Percentiles rank a stretch among this genome's conserved stretches.
These are phyloP conservation scores for Rhodotorula sp. DNA, from an alignment of 1,284 basidiomycete species.

Conservation along the genomic window DNA sequence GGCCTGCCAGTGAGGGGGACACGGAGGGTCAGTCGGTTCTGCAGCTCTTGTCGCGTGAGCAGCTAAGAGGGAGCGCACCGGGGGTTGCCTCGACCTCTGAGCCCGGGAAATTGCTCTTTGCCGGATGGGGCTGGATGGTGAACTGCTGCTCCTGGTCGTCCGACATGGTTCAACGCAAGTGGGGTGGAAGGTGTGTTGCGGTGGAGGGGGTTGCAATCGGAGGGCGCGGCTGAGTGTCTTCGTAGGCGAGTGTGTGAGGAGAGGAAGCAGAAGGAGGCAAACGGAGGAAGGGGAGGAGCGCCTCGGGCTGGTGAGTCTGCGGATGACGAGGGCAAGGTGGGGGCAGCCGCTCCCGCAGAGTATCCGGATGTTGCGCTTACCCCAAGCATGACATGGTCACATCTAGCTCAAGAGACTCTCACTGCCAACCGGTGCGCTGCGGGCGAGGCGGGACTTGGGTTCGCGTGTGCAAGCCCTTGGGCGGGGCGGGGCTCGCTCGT, in stretches of 20 bases:
- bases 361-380: too few relatives aligned
- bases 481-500: neutral
- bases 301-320: too few relatives aligned
- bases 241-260: too few relatives aligned
- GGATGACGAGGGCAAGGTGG: too few relatives aligned
- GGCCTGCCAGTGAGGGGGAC: slow-evolving; percentile 10
- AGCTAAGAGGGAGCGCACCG: slow-evolving; percentile 1
- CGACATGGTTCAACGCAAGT: slow-evolving; percentile 17
- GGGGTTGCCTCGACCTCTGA: slow-evolving; percentile 16
- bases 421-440: too few relatives aligned
- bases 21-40: too few relatives aligned
- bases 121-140: slow-evolving; percentile 55
- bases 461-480: too few relatives aligned
- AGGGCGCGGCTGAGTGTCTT: neutral
- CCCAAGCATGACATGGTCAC: too few relatives aligned
- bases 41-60: neutral
- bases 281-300: too few relatives aligned
- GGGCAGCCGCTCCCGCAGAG: too few relatives aligned
- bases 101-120: slow-evolving; percentile 45
- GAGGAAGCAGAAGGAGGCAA: neutral
- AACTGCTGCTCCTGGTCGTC: slow-evolving; percentile 47
- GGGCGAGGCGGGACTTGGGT: too few relatives aligned
- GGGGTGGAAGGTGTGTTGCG: neutral
- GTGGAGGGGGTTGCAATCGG: neutral
- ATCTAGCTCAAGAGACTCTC: too few relatives aligned